Evolutionary conservation across 257 asterid genomes (phyloP), one percentile per base, ranked within the genome.

Genomic region (Dorcoceras hygrometricum): DNA sequence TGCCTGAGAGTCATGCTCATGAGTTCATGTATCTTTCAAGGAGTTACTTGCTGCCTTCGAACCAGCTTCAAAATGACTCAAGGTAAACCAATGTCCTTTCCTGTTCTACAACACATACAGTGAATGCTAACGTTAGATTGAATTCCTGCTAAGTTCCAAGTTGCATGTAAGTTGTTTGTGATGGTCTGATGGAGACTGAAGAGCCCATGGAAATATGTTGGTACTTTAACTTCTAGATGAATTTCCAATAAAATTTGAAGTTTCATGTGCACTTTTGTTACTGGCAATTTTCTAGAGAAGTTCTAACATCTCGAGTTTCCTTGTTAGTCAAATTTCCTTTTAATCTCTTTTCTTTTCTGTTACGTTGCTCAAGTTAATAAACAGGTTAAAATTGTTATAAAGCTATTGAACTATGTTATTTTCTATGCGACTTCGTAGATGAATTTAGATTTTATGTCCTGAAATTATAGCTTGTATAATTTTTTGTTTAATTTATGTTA

Each of bases 41-140:
- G 80, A 82, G 98, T 72, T 89, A 88, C 83, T 73, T 94, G 80
- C 95, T 94, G 27, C 99, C 99, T 18, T 94, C 96, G 50, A 90
- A 90, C 67, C 84, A 93, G 61, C 96, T 94, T 75, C 93, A 88
- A 88, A 97, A 94, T 81, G 99, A 94, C 77, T 95, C 99, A 36
- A 80, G 98, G 99, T 94, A 82, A 68, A 62, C 70, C 63, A 51
- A 59, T 59, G 34, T 75, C 48, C 73, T 8, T 22, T 54, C 54
- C 43, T 14, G 51, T 14, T 32, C 51, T 36, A 28, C 65, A 9
- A 19, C 51, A 43, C 6, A 0, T 43, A 14, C 51, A 14, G 51
- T 43, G 51, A 43, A 43, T 43, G 51, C n/a, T 12, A 43, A 4
- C 51, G 3, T 43, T 43, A 43, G 51, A 43, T 43, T 14, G 19